These are phyloP conservation scores for Trichoderma sp. DNA, from an alignment of 2,329 filamentous ascomycete genomes.

Conservation along the genomic window DNA sequence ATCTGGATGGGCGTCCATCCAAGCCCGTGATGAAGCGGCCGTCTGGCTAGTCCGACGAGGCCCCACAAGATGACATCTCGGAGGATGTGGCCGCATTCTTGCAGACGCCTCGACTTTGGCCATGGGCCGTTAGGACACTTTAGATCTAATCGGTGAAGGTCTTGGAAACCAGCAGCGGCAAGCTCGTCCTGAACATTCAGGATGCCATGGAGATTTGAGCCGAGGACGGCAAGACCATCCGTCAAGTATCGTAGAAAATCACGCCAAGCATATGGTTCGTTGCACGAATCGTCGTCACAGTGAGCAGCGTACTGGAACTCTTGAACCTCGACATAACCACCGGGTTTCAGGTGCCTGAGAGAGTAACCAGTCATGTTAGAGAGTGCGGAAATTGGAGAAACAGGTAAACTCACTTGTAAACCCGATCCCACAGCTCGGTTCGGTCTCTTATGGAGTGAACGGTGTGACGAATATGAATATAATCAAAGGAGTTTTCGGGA, in stretches of 20 bases:
- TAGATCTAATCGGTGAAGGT: conserved; percentile 40
- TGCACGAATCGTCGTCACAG: conserved; percentile 46
- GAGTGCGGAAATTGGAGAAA: background rate
- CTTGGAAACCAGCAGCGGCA: conserved; percentile 41
- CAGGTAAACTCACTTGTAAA: conserved; percentile 39
- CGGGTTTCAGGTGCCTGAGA: conserved; percentile 50
- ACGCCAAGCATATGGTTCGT: conserved; percentile 45
- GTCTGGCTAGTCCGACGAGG: conserved; percentile 39
- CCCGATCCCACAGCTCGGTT: conserved; percentile 40
- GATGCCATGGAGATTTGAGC: conserved; percentile 44
- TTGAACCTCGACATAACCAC: conserved; percentile 51
- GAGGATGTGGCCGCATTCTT: conserved; percentile 47
- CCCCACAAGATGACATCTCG: conserved; percentile 43
- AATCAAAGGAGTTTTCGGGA: conserved; percentile 46
- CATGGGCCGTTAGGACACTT: conserved; percentile 51
- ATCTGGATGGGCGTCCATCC: conserved; percentile 43
- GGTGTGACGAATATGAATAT: conserved; percentile 49
- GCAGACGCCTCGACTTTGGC: conserved; percentile 43
- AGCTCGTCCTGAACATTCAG: conserved; percentile 37
- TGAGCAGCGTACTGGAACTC: conserved; percentile 43
- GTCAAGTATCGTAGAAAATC: conserved; percentile 45
- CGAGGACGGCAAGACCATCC: conserved; percentile 41
- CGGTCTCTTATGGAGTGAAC: conserved; percentile 46
- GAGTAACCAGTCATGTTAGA: background rate
- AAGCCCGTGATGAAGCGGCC: conserved; percentile 41